Percentiles rank a stretch among this genome's conserved stretches.
Conservation (phyloP, 1,284 basidiomycete genomes). For the Boletellus deceptivus region DNA sequence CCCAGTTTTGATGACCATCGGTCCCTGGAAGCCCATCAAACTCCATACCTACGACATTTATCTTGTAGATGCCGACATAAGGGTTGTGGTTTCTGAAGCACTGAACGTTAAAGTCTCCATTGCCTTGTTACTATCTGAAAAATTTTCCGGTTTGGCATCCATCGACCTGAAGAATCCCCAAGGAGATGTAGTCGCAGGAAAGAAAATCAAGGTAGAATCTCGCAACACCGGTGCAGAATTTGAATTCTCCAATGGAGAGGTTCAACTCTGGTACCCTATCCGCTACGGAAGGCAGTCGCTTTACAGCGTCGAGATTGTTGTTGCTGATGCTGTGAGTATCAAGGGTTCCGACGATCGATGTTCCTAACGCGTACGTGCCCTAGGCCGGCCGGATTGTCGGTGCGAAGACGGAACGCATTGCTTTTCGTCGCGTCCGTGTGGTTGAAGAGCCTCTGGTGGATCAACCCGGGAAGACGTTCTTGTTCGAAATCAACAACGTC, state of each 20-base stretch:
- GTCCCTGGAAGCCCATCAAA: constrained; percentile 76
- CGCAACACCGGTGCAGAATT: constrained; percentile 47
- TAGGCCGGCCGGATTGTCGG: constrained; percentile 54
- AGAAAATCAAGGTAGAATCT: constrained; percentile 37
- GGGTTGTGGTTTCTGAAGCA: constrained; percentile 50
- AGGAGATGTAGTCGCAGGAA: constrained; percentile 42
- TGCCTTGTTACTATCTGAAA: constrained; percentile 43
- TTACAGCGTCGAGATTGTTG: constrained; percentile 58
- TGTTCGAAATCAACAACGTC: constrained; percentile 87
- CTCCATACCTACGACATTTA: constrained; percentile 66
- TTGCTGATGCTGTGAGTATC: constrained; percentile 49
- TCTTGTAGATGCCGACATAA: constrained; percentile 63
- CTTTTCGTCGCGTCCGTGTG: constrained; percentile 72
- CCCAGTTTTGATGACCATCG: constrained; percentile 72
- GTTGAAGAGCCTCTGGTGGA: constrained; percentile 75
- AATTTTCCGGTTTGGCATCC: constrained; percentile 37
- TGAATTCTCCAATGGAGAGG: constrained; percentile 49
- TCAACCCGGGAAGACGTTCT: constrained; percentile 74
- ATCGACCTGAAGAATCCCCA: constrained; percentile 49
- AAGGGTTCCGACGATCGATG: not conserved
- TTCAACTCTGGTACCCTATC: constrained; percentile 83
- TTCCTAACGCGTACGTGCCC: not conserved
- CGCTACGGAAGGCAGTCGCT: constrained; percentile 78
- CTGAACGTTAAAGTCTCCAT: constrained; percentile 52
- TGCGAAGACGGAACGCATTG: constrained; percentile 55